These are phyloP conservation scores for Trypanosomatidae sp. DNA, from an alignment of 208 protist genomes.

Conservation along the genomic window DNA sequence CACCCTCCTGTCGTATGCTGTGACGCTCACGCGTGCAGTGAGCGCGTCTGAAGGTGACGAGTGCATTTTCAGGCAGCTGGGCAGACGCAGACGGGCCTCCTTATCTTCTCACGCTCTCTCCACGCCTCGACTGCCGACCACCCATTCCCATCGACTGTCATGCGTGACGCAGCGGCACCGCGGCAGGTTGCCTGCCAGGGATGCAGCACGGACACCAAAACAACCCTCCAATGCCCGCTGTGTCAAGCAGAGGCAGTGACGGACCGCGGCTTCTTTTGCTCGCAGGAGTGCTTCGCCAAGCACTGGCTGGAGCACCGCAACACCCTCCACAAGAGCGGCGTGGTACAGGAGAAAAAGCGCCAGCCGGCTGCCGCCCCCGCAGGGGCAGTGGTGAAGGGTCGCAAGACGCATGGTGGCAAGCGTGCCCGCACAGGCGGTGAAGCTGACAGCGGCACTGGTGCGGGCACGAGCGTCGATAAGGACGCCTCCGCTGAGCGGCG, in stretches of 20 bases:
- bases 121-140: not conserved
- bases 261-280: slow-evolving; percentile 79
- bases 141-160: not conserved
- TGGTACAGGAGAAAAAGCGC: slow-evolving; percentile 54
- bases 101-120: not conserved
- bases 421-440: slow-evolving; percentile 3
- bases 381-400: not conserved
- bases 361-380: not conserved
- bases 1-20: no score
- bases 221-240: slow-evolving; percentile 78
- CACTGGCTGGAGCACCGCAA: slow-evolving; percentile 79
- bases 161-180: not conserved
- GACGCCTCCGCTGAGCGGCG: not conserved
- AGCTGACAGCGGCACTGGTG: not conserved
- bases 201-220: slow-evolving; percentile 43
- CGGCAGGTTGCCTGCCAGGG: slow-evolving; percentile 44
- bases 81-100: not conserved
- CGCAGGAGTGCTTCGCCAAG: slow-evolving; percentile 79
- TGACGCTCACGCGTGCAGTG: no score
- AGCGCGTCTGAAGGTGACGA: not conserved
- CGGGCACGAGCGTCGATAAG: not conserved
- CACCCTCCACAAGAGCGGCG: slow-evolving; percentile 64
- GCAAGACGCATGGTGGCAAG: not conserved
- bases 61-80: not conserved
- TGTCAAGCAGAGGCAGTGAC: slow-evolving; percentile 71